These are phyloP conservation scores for Penicillium sp. DNA, from an alignment of 2,329 filamentous ascomycete species.

Conservation along the genomic window DNA sequence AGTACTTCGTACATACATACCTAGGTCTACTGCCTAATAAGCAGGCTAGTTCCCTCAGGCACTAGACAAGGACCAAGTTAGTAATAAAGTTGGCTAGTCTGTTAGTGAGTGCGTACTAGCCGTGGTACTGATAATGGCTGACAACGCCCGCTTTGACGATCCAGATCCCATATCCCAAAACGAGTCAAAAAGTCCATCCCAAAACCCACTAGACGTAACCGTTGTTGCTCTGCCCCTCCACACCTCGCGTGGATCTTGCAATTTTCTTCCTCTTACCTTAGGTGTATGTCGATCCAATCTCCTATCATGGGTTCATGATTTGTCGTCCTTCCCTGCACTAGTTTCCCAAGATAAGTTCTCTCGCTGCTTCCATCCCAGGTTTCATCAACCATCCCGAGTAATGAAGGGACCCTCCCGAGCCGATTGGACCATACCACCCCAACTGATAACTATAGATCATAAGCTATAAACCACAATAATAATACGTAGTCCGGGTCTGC, in stretches of 20 bases:
- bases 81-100: not conserved
- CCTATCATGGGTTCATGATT: constrained; percentile 8
- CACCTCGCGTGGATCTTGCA: constrained; percentile 17
- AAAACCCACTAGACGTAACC: constrained; percentile 5
- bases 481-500: no score
- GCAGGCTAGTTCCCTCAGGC: not conserved
- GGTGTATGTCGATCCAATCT: constrained; percentile 4
- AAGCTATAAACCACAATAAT: not conserved
- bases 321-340: not conserved
- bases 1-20: no score
- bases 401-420: not conserved
- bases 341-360: not conserved
- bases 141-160: constrained; percentile 13
- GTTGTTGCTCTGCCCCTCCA: constrained; percentile 16
- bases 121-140: not conserved
- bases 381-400: not conserved
- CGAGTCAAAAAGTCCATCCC: constrained; percentile 29
- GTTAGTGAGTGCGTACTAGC: not conserved
- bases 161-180: constrained; percentile 23
- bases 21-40: constrained; percentile 3
- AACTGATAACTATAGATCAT: not conserved
- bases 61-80: constrained; percentile 12
- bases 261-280: not conserved
- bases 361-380: not conserved
- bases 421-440: not conserved